These are phyloP conservation scores for Madurella fahalii DNA, from an alignment of 2,329 filamentous ascomycete genomes.

Conservation along the genomic window DNA sequence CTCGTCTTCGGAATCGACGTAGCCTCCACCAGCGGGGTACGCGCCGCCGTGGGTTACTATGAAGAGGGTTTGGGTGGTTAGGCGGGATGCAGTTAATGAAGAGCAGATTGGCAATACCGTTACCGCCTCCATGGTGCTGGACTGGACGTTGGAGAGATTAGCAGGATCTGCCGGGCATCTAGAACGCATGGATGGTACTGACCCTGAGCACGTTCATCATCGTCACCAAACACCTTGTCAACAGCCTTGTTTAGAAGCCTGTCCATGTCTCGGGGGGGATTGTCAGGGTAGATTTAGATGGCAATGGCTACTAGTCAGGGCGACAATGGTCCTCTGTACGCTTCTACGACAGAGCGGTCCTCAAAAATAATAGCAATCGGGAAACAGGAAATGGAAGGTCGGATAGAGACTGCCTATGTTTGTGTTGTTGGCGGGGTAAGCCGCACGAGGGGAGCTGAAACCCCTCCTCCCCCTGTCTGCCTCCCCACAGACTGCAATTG, in stretches of 20 bases:
- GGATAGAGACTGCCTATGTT: too few species aligned
- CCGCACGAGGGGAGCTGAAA: not conserved
- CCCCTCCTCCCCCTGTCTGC: not conserved
- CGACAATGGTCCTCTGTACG: not conserved
- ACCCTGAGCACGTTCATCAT: conserved; percentile 12
- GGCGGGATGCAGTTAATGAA: not conserved
- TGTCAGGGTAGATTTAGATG: not conserved
- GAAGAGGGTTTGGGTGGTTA: not conserved
- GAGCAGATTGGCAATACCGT: conserved; percentile 11
- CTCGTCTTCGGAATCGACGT: conserved; percentile 31
- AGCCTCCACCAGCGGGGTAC: conserved; percentile 31
- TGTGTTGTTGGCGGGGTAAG: not conserved
- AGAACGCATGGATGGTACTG: not conserved
- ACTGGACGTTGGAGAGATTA: not conserved
- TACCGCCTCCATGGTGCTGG: conserved; percentile 16
- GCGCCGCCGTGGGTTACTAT: conserved; percentile 33
- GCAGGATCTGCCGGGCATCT: too few species aligned
- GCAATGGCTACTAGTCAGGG: not conserved
- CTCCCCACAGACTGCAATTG: too few species aligned
- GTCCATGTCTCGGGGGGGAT: conserved; percentile 7
- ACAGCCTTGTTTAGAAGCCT: conserved; percentile 13
- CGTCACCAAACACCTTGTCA: conserved; percentile 11
- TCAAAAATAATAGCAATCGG: not conserved
- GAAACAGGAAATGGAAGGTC: not conserved
- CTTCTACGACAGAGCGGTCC: not conserved